These are phyloP conservation scores for Hapsidospora chrysogenum DNA, from an alignment of 495 filamentous ascomycete species.

Conservation along the genomic window DNA sequence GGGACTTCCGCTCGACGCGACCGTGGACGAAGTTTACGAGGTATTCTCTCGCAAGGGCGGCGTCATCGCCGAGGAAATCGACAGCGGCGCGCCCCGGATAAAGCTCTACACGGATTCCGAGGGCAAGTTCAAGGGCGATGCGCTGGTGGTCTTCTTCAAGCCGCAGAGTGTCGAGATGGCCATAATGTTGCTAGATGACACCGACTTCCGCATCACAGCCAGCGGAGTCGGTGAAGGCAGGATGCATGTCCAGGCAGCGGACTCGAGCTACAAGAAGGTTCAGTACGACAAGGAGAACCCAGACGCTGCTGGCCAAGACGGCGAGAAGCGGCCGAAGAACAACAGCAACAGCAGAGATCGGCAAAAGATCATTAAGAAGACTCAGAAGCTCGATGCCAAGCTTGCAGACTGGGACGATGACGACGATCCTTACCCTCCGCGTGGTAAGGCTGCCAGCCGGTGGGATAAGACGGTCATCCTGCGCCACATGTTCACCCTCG, in stretches of 20 bases:
- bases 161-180: slow-evolving; percentile 80
- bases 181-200: slow-evolving; percentile 82
- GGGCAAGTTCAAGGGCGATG: slow-evolving; percentile 84
- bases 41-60: slow-evolving; percentile 77
- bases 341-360: slow-evolving; percentile 38
- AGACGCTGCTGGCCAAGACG: slow-evolving; percentile 10
- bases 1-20: slow-evolving; percentile 61
- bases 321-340: slow-evolving; percentile 20
- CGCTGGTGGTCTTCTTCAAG: slow-evolving; percentile 84
- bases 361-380: slow-evolving; percentile 75
- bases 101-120: slow-evolving; percentile 79
- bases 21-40: slow-evolving; percentile 60
- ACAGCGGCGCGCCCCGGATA: slow-evolving; percentile 68
- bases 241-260: slow-evolving; percentile 74
- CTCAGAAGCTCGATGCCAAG: slow-evolving; percentile 75
- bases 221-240: slow-evolving; percentile 30
- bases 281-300: slow-evolving; percentile 18
- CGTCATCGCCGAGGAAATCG: slow-evolving; percentile 87
- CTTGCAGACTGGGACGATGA: slow-evolving; percentile 90
- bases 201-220: slow-evolving; percentile 55
- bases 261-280: slow-evolving; percentile 71
- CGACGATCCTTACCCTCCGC: slow-evolving; percentile 37
- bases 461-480: slow-evolving; percentile 74
- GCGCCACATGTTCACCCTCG: slow-evolving; percentile 85
- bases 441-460: slow-evolving; percentile 37